Evolutionary conservation across 164 flowering plant species (phyloP), one percentile per base, ranked within the genome.

Genomic region (Paratinospora sagittata): DNA sequence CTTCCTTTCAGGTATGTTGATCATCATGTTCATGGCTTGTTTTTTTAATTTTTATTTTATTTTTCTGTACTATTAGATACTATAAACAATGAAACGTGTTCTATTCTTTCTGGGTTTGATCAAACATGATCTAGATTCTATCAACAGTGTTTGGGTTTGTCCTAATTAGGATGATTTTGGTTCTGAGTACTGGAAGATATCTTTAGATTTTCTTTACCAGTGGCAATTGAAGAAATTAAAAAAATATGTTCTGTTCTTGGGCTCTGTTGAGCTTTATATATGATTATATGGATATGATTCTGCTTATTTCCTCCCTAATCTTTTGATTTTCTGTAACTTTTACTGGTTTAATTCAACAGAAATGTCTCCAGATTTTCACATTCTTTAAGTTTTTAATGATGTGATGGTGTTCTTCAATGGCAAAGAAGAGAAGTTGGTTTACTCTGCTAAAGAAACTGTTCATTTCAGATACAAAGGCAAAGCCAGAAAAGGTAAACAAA

Each of bases 381-480:
- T 36, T 47, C 6, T 68, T 49, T 45, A 10, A 70, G 61, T 62
- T 19, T 34, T 27, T 67, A 27, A 45, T 66, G 76, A 45, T 71
- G 73, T 60, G 69, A 69, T 72, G 70, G 36, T 52, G 21, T 67
- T 72, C 67, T 57, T 41, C 64, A 78, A 88, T 88, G 94, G 85
- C 81, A 67, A 86, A 83, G 82, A 86, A 77, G 82, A 83, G 45
- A 36, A 74, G 79, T 75, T 92, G 91, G 96, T 75, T 88, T 65
- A 70, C 79, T 72, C 77, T 83, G 63, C 24, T 92, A 41, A 88
- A 77, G 85, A 81, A 79, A 72, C 47, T 90, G 23, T 85, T 88
- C 70, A 34, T 77, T 72, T 81, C 82, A 70, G 86, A 85, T 17
- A 57, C 81, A 66, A 75, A 79, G 43, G 24, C 81, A 47, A 81